These are phyloP conservation scores for Passalora sequoiae DNA, from an alignment of 2,329 filamentous ascomycete species.

Conservation along the genomic window DNA sequence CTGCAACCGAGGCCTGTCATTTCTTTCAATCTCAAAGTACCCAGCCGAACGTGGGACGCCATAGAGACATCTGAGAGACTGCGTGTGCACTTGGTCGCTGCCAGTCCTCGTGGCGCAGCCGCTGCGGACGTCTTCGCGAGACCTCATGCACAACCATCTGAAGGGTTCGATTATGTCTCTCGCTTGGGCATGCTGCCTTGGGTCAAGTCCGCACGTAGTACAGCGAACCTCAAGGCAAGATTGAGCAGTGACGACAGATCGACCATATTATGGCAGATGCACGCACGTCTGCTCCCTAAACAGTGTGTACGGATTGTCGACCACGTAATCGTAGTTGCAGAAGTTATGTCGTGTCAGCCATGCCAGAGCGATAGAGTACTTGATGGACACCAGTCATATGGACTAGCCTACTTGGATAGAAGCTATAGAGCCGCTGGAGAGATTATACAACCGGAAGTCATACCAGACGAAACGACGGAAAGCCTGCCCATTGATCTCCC, in stretches of 20 bases:
- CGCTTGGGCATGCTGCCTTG: no score
- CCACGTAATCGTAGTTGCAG: constrained; percentile 46
- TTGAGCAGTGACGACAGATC: constrained; percentile 5
- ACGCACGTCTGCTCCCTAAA: constrained; percentile 35
- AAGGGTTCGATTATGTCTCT: constrained; percentile 26
- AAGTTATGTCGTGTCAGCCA: constrained; percentile 29
- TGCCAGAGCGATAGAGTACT: no score
- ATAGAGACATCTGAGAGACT: constrained; percentile 43
- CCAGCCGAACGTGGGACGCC: constrained; percentile 53
- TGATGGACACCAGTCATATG: no score
- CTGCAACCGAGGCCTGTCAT: constrained; percentile 52
- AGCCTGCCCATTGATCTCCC: constrained; percentile 3
- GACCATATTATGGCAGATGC: constrained; percentile 29
- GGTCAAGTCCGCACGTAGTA: no score
- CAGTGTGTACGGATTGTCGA: constrained; percentile 41
- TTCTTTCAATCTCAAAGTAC: constrained; percentile 56
- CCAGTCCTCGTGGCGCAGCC: constrained; percentile 27
- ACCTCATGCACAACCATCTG: constrained; percentile 18
- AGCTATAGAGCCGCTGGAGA: constrained; percentile 17
- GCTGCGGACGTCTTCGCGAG: constrained; percentile 33
- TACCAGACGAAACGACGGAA: not conserved
- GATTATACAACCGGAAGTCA: constrained; percentile 7
- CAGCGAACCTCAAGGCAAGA: not conserved
- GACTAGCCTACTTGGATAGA: constrained; percentile 22
- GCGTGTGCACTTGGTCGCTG: constrained; percentile 47